Evolutionary conservation across 2,329 filamentous ascomycete species (phyloP).

Genomic region (Cladobotryum mycophilum): DNA sequence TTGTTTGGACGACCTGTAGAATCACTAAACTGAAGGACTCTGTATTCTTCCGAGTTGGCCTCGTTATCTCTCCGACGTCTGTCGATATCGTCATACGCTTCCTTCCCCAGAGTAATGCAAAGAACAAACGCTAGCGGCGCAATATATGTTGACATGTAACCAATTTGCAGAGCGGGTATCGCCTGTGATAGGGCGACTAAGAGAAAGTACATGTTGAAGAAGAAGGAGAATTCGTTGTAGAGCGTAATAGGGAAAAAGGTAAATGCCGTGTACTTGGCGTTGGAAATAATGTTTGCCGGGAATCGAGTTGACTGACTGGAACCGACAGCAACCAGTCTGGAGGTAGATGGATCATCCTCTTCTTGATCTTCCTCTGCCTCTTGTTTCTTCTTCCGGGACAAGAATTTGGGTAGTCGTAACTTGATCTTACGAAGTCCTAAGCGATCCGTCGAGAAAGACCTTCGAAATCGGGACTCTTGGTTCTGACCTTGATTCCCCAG

Average conservation of each 20-base stretch:
- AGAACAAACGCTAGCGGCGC: constrained; percentile 89
- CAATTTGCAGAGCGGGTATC: constrained; percentile 82
- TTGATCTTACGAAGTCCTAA: constrained; percentile 35
- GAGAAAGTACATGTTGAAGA: constrained; percentile 99
- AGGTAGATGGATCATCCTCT: constrained; percentile 60
- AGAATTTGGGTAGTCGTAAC: constrained; percentile 62
- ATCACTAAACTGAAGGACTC: constrained; percentile 65
- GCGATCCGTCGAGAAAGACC: constrained; percentile 24
- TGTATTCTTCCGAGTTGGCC: constrained; percentile 88
- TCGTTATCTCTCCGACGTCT: constrained; percentile 82
- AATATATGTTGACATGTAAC: constrained; percentile 91
- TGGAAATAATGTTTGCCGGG: constrained; percentile 86
- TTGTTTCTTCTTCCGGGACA: constrained; percentile 37
- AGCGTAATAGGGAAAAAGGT: constrained; percentile 91
- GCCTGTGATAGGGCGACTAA: constrained; percentile 91
- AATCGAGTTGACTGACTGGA: constrained; percentile 67
- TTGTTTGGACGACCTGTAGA: constrained; percentile 34
- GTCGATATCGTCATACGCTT: constrained; percentile 89
- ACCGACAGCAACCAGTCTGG: constrained; percentile 71
- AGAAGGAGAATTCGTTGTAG: constrained; percentile 99
- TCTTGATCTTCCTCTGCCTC: constrained; percentile 44
- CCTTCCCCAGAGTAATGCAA: constrained; percentile 87
- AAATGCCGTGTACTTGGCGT: constrained; percentile 94
- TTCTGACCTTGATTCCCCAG: constrained; percentile 41
- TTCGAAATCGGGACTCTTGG: constrained; percentile 20